These are phyloP conservation scores for Lathyrus aphaca DNA, from an alignment of 306 rosid species.

Conservation along the genomic window DNA sequence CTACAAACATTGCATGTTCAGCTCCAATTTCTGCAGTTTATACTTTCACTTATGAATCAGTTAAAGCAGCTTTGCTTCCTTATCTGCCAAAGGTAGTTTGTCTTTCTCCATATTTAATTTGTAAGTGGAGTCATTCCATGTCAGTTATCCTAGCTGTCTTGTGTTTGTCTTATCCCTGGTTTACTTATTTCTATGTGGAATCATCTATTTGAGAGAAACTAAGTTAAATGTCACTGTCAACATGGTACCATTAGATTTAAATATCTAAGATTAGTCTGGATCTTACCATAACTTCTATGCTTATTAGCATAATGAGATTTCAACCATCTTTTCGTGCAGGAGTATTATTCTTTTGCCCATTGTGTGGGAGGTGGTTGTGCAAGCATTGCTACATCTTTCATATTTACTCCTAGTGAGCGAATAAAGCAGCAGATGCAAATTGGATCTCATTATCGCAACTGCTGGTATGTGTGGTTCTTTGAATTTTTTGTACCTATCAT, in stretches of 20 bases:
- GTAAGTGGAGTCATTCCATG: constrained; percentile 24
- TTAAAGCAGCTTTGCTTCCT: constrained; percentile 88
- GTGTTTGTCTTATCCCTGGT: constrained; percentile 22
- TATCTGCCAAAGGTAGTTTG: constrained; percentile 67
- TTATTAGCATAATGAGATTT: constrained; percentile 39
- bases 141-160: constrained; percentile 20
- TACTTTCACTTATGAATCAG: constrained; percentile 89
- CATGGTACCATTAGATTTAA: constrained; percentile 3
- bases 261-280: constrained; percentile 26
- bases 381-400: constrained; percentile 93
- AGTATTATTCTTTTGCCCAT: constrained; percentile 76
- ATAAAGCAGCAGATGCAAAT: constrained; percentile 99
- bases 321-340: constrained; percentile 58
- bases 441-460: constrained; percentile 75
- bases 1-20: constrained; percentile 80
- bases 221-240: constrained; percentile 21
- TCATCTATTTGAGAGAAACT: constrained; percentile 32
- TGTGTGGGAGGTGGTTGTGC: constrained; percentile 93
- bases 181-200: constrained; percentile 21
- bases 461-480: constrained; percentile 71
- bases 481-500: constrained; percentile 32
- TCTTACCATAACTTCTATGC: constrained; percentile 13
- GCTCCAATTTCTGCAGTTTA: constrained; percentile 97
- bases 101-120: constrained; percentile 35
- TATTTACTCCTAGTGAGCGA: constrained; percentile 94